These are phyloP conservation scores for Abelmoschus esculentus DNA, from an alignment of 345 rosid species.

Conservation along the genomic window DNA sequence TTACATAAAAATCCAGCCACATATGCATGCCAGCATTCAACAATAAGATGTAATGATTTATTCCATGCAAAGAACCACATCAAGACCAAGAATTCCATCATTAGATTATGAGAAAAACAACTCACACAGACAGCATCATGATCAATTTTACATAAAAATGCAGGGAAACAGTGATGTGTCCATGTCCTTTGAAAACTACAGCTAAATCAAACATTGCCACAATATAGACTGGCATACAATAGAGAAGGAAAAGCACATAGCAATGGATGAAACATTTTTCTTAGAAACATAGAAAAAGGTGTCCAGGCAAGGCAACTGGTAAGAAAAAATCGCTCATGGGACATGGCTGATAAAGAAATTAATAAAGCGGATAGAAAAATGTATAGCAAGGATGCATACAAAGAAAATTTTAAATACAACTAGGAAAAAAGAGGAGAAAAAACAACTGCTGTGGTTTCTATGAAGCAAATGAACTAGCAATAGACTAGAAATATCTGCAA, in stretches of 20 bases:
- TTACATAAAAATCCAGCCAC: no score
- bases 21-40: no score
- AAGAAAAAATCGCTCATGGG: background rate
- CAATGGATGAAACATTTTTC: background rate
- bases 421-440: constrained; percentile 6
- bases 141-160: background rate
- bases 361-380: constrained; percentile 7
- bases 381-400: constrained; percentile 24
- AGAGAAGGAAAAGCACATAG: background rate
- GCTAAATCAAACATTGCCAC: background rate
- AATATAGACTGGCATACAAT: background rate
- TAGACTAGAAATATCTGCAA: constrained; percentile 26
- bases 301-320: background rate
- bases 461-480: constrained; percentile 18
- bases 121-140: background rate
- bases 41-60: background rate
- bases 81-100: background rate
- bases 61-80: background rate
- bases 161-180: background rate
- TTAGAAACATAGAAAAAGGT: background rate
- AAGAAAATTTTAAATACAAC: constrained; percentile 20
- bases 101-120: background rate
- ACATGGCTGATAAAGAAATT: background rate
- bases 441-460: constrained; percentile 8
- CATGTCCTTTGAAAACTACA: background rate